Evolutionary conservation across 306 rosid genomes (phyloP).

Genomic region (Luffa acutangula): DNA sequence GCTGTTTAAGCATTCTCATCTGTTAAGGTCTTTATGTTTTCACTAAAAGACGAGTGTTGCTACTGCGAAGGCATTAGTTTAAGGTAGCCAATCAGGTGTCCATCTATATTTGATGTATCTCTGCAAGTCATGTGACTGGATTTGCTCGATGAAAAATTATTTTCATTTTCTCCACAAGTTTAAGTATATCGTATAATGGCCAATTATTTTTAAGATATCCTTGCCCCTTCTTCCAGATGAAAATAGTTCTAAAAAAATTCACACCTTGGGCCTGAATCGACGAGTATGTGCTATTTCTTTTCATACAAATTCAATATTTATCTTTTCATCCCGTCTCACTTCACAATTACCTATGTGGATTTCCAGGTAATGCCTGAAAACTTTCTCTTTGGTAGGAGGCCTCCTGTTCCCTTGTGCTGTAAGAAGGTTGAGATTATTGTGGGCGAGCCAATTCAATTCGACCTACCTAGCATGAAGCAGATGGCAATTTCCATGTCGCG

Average conservation of each 20-base stretch:
- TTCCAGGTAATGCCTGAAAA: slow-evolving; percentile 88
- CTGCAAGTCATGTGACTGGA: not conserved
- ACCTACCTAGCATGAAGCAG: slow-evolving; percentile 54
- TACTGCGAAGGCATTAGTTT: not conserved
- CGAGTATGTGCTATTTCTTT: not conserved
- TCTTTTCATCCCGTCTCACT: slow-evolving; percentile 19
- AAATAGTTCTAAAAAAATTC: not conserved
- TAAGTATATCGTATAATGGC: not conserved
- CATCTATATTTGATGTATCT: not conserved
- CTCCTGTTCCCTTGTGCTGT: slow-evolving; percentile 61
- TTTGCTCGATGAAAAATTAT: not conserved
- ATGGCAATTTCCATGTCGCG: slow-evolving; percentile 42
- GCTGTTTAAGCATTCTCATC: not conserved
- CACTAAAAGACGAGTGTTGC: not conserved
- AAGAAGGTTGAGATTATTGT: slow-evolving; percentile 55
- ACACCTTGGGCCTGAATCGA: not conserved
- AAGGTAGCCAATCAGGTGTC: not conserved
- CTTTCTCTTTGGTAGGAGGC: slow-evolving; percentile 53
- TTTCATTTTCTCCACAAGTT: not conserved
- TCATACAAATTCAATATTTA: not conserved
- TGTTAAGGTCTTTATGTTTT: not conserved
- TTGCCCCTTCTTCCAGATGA: not conserved
- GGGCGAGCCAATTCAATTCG: slow-evolving; percentile 76
- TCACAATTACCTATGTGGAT: slow-evolving; percentile 14
- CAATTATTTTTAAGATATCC: not conserved